phyloP scores from a whole-genome alignment of 2,329 filamentous ascomycete species.

The Ophiosphaerella korrae region DNA sequence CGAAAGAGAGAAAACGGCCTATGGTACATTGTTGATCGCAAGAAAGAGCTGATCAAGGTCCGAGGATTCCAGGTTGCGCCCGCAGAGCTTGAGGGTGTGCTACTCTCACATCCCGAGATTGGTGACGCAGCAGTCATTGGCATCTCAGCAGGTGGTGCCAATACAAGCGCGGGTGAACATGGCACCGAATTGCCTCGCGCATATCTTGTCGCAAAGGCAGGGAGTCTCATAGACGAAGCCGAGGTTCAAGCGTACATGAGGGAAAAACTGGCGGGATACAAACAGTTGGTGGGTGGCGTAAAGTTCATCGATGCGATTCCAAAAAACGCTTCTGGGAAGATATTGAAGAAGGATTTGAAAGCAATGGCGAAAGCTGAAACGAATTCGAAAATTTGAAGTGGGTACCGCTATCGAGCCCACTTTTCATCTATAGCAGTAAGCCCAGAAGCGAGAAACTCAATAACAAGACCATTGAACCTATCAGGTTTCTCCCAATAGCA shows the following conservation, averaged over 20 bases:
- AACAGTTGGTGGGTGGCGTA: conserved; percentile 40
- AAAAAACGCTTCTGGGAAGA: conserved; percentile 43
- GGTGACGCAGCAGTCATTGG: conserved; percentile 45
- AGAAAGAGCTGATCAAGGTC: conserved; percentile 51
- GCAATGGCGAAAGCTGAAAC: conserved; percentile 29
- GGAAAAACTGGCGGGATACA: conserved; percentile 44
- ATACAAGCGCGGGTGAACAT: conserved; percentile 38
- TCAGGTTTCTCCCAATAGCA: conserved; percentile 39
- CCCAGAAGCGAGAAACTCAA: conserved; percentile 12
- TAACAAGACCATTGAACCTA: conserved; percentile 25
- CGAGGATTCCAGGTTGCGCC: conserved; percentile 47
- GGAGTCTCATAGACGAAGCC: conserved; percentile 18
- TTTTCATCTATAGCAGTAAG: too few species aligned
- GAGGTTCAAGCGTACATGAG: conserved; percentile 37
- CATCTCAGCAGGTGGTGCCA: conserved; percentile 45
- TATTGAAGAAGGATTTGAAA: conserved; percentile 37
- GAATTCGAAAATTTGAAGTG: conserved; percentile 23
- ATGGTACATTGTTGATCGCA: conserved; percentile 62
- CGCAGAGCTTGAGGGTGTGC: conserved; percentile 43
- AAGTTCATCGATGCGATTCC: conserved; percentile 37
- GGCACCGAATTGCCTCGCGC: conserved; percentile 52
- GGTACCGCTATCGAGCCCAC: neutral
- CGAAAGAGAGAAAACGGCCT: conserved; percentile 52
- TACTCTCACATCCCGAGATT: conserved; percentile 45
- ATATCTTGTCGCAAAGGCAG: conserved; percentile 50